These are phyloP conservation scores for Schizonepeta tenuifolia DNA, from an alignment of 257 asterid genomes.

Conservation along the genomic window DNA sequence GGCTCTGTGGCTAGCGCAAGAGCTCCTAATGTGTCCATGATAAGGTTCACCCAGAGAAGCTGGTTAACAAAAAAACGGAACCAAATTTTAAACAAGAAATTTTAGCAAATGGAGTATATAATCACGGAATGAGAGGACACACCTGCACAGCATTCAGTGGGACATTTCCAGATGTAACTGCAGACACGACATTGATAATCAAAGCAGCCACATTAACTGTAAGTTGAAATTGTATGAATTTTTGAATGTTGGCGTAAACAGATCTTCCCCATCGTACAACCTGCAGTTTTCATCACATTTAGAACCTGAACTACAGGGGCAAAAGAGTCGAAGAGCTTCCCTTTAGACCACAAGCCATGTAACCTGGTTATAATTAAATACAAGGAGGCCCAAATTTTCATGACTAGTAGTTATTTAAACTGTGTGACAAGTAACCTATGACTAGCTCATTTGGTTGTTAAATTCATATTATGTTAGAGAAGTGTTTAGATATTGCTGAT, in stretches of 20 bases:
- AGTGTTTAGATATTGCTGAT: background rate
- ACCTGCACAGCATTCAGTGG: slow-evolving; percentile 99
- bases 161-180: slow-evolving; percentile 86
- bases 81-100: background rate
- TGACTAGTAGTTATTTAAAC: background rate
- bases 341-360: background rate
- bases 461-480: background rate
- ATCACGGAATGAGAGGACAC: slow-evolving; percentile 28
- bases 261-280: slow-evolving; percentile 99
- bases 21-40: slow-evolving; percentile 98
- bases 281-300: slow-evolving; percentile 51
- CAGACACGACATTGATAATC: slow-evolving; percentile 88
- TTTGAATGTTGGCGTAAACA: slow-evolving; percentile 95
- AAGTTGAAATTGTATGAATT: slow-evolving; percentile 94
- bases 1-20: slow-evolving; percentile 98
- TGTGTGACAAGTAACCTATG: background rate
- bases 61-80: slow-evolving; percentile 37
- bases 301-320: slow-evolving; percentile 1
- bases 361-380: background rate
- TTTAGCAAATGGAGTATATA: background rate
- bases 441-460: background rate
- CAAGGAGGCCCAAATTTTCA: background rate
- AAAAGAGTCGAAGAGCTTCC: background rate
- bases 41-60: slow-evolving; percentile 99
- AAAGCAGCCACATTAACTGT: slow-evolving; percentile 97